Conservation (phyloP, 352 stramenopile species). For the Sclerospora graminicola region DNA sequence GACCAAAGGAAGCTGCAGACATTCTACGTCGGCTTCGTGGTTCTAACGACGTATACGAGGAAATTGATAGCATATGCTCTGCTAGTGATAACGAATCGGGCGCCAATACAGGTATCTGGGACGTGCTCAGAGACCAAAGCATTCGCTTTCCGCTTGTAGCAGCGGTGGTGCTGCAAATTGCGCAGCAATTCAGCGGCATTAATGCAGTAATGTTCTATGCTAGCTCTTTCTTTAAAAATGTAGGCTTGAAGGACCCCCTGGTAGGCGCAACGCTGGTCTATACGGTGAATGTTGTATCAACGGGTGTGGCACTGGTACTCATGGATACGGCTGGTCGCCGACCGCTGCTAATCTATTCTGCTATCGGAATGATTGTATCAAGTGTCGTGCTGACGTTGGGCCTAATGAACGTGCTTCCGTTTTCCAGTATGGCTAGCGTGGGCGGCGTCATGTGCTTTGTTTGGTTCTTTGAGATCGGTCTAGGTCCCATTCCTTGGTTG, state of each 20-base stretch:
- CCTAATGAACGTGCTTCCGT: slow-evolving; percentile 52
- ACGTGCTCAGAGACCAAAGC: slow-evolving; percentile 42
- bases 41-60: slow-evolving; percentile 70
- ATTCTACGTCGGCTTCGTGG: slow-evolving; percentile 53
- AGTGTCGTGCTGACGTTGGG: slow-evolving; percentile 55
- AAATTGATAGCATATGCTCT: slow-evolving; percentile 75
- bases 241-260: slow-evolving; percentile 52
- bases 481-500: slow-evolving; percentile 92
- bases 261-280: slow-evolving; percentile 54
- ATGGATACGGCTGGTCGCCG: slow-evolving; percentile 66
- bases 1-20: slow-evolving; percentile 57
- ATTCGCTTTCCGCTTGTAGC: slow-evolving; percentile 58
- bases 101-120: slow-evolving; percentile 53
- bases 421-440: slow-evolving; percentile 46
- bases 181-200: slow-evolving; percentile 65
- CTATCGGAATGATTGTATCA: slow-evolving; percentile 56
- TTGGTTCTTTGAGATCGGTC: slow-evolving; percentile 61
- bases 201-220: slow-evolving; percentile 79
- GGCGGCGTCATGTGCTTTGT: slow-evolving; percentile 69
- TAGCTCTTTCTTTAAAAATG: slow-evolving; percentile 66
- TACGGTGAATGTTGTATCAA: slow-evolving; percentile 64
- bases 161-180: slow-evolving; percentile 49
- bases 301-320: slow-evolving; percentile 52
- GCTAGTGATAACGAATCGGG: slow-evolving; percentile 67
- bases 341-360: slow-evolving; percentile 63